Evolutionary conservation across 148 eudicot species (phyloP), one percentile per base, ranked within the genome.

Genomic region (Tetragonia tetragonoides): DNA sequence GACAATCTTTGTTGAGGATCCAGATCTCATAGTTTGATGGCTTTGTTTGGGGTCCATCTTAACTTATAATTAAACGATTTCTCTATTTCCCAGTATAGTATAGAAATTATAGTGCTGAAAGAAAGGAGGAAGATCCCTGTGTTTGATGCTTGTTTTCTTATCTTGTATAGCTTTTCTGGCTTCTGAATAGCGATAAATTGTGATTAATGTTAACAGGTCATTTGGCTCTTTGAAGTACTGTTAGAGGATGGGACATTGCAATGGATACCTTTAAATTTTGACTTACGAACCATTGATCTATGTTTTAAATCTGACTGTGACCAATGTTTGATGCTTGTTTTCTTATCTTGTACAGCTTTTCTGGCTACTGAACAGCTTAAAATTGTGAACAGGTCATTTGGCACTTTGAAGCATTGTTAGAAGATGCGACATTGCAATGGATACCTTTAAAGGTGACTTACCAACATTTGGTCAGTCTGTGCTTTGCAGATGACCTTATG

Each of bases 131-230:
- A 67, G n/a, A 77, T 72, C 39, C 16, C 71, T 40, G 75, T 70
- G 57, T 69, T 38, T 68, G 53, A 47, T 79, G 53, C 71, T 72
- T 24, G 53, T 63, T 64, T 63, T 28, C 1, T 81, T 20, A 81
- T 81, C 74, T 73, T 77, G 23, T 54, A 44, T 72, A 65, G 61
- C 77, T 72, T 78, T 74, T 68, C 56, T 57, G 69, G 72, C 69
- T 68, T 61, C 78, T 68, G 66, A 73, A 74, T 54, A 70, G 66
- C 78, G 57, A 47, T 66, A 66, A 56, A 66, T 54, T 73, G n/a
- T 65, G 69, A 77, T 77, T 57, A 56, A 54, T 40, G n/a, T 15
- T 77, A 54, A 81, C 84, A 81, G 80, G 84, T 73, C 76, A 82
- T 63, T 61, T 49, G 78, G 75, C 80, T 73, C 78, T 73, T 73